Conservation (phyloP, 371 early-diverging fungal species). For the Rhizomucor miehei region DNA sequence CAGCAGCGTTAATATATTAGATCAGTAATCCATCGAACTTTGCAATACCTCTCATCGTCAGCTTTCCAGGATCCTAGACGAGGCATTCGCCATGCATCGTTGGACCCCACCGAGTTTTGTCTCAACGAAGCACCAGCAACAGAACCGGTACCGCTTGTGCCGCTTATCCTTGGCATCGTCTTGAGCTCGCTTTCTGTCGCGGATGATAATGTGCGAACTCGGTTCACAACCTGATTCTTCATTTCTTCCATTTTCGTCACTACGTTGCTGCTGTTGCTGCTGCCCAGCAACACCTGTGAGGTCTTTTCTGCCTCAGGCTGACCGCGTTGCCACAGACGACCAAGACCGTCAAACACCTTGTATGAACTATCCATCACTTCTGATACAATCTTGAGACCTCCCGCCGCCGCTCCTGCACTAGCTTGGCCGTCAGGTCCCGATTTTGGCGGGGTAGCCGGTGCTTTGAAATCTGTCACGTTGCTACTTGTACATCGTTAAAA, state of each 20-base stretch:
- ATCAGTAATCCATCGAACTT: no score
- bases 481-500: background rate
- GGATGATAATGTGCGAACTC: conserved; percentile 6
- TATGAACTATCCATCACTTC: conserved; percentile 46
- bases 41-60: no score
- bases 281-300: background rate
- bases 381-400: conserved; percentile 38
- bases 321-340: conserved; percentile 43
- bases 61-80: no score
- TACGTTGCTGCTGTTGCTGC: conserved; percentile 7
- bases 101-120: no score
- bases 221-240: conserved; percentile 5
- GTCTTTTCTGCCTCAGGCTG: background rate
- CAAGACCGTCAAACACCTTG: conserved; percentile 42
- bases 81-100: no score
- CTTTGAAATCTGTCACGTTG: conserved; percentile 2
- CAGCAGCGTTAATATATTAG: no score
- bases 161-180: background rate
- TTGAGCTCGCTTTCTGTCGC: conserved; percentile 24
- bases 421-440: background rate
- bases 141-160: no score
- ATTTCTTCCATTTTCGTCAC: conserved; percentile 7
- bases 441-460: conserved; percentile 3
- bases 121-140: conserved; percentile 5
- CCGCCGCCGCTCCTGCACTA: conserved; percentile 1